Conservation (phyloP, 148 eudicot genomes). For the Silene conica region DNA sequence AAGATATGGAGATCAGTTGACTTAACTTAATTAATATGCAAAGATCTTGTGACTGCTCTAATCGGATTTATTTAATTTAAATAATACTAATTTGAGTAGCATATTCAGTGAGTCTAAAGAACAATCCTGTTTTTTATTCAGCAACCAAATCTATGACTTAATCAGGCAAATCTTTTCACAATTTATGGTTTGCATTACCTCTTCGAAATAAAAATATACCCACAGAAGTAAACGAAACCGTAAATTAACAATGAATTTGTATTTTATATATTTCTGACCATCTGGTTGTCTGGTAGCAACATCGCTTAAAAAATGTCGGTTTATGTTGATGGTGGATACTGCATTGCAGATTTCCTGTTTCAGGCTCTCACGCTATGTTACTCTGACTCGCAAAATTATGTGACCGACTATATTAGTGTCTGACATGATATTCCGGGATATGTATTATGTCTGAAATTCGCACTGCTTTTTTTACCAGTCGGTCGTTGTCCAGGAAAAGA, state of each 20-base stretch:
- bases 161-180: neutral
- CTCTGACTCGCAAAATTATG: neutral
- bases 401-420: no score
- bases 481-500: no score
- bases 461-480: no score
- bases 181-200: slow-evolving; percentile 16
- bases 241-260: neutral
- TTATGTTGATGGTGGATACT: slow-evolving; percentile 3
- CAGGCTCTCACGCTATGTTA: neutral
- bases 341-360: neutral
- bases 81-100: slow-evolving; percentile 5
- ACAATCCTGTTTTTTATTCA: slow-evolving; percentile 4
- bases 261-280: neutral
- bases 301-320: neutral
- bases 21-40: slow-evolving; percentile 15
- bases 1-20: slow-evolving; percentile 14
- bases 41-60: slow-evolving; percentile 15
- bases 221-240: neutral
- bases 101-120: slow-evolving; percentile 18
- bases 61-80: slow-evolving; percentile 12
- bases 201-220: neutral
- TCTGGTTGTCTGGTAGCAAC: neutral
- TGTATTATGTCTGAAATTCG: no score
- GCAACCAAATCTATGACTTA: slow-evolving; percentile 17
- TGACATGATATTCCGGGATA: no score